Evolutionary conservation across 2,329 filamentous ascomycete species (phyloP), one percentile per base, ranked within the genome.

Genomic region (Cyphellophora europaea): DNA sequence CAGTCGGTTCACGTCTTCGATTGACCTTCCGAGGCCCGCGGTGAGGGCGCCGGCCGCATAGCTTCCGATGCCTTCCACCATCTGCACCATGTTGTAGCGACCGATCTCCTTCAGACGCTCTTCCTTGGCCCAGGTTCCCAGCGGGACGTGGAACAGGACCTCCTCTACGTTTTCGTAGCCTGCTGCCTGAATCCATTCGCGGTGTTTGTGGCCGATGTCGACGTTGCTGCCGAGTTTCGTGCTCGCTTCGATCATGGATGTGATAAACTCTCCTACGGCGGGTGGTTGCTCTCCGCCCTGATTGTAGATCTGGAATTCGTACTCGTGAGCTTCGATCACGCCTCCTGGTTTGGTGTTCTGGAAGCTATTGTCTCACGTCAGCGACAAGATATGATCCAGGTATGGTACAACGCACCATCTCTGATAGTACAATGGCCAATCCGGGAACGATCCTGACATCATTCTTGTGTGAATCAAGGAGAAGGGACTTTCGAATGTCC

Each of bases 261-360:
- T 25, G 8, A 8, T 8, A 8, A 8, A 25, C 21, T 25, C 21
- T n/a, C 8, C n/a, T 8, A 25, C n/a, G 8, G 8, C 21, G 8
- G 21, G 21, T n/a, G 21, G 21, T 8, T 8, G 8, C n/a, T 25
- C 21, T 8, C 8, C n/a, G n/a, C n/a, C 21, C 8, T 8, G 21
- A 8, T 8, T 8, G n/a, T 8, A 25, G 21, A 25, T 25, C 21
- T n/a, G n/a, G 8, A n/a, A 8, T n/a, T 25, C 21, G 8, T 8
- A n/a, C 8, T 8, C 8, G 8, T 25, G 43, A 14, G 38, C 37
- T 35, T 69, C 65, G n/a, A 66, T 50, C 47, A 52, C 62, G 12
- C 62, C 65, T n/a, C 63, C 65, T 0, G 63, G 62, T 12, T 49
- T 52, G 10, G 51, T 37, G 30, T 40, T 43, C 6, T 38, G 38